Evolutionary conservation across 495 filamentous ascomycete species (phyloP), one percentile per base, ranked within the genome.

Genomic region (Penicillium subrubescens): DNA sequence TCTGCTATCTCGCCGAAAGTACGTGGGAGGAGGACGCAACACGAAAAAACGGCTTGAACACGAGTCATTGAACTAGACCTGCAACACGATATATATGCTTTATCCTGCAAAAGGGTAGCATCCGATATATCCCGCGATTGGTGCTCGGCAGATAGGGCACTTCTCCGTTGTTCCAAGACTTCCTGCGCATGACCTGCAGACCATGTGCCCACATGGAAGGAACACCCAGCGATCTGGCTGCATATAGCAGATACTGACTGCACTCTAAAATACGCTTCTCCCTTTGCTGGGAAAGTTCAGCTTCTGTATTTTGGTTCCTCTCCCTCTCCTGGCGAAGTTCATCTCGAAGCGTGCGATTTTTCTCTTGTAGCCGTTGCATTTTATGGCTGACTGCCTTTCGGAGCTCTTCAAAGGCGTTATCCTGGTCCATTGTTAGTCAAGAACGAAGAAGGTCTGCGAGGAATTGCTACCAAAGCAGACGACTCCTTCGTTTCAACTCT

Each of bases 281-380:
- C 10, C 55, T 57, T 57, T 57, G 37, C 21, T 57, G 11, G 34
- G 55, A 57, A 57, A 44, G 23, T 44, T 61, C 51, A n/a, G n/a
- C 58, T 31, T 50, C 48, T 60, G 50, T 35, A 37, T 64, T 55
- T 56, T 55, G 19, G 48, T 64, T n/a, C 56, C 12, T 55, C 56
- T 64, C 37, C 39, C 48, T 64, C 62, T 64, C 62, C 50, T 46
- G 39, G 35, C 19, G 19, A 64, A 55, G 56, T 64, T 64, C 21
- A 64, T 51, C 57, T 55, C 21, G 29, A 64, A 48, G 57, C 50
- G n/a, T 64, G 15, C 48, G 23, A 31, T 48, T 64, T 55, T 64
- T 48, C 56, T 64, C 48, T 56, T 50, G 17, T 39, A 61, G 27
- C 50, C 7, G 37, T 43, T 61, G 17, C 2, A 34, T 23, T 61